Conservation (phyloP, 257 asterid species). For the Fraxinus quadrangulata region DNA sequence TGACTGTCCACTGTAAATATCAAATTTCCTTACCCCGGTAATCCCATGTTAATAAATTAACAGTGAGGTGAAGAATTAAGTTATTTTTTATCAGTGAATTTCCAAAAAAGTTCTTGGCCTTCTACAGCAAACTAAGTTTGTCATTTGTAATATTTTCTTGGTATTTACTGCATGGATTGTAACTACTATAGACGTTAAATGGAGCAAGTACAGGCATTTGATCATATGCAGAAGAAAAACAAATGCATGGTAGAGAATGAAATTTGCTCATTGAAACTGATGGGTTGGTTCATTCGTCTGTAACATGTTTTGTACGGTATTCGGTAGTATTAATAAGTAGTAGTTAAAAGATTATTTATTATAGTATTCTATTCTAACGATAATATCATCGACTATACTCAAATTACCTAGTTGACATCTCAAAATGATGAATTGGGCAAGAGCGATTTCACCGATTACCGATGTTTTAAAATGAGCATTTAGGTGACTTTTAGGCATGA, state of each 20-base stretch:
- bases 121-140: not conserved
- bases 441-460: too few relatives aligned
- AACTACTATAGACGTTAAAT: not conserved
- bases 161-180: not conserved
- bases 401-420: too few relatives aligned
- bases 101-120: not conserved
- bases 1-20: slow-evolving; percentile 21
- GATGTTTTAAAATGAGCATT: too few relatives aligned
- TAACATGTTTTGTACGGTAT: not conserved
- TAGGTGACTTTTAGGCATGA: too few relatives aligned
- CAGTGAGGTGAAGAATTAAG: not conserved
- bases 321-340: too few relatives aligned
- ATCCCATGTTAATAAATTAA: not conserved
- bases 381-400: too few relatives aligned
- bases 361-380: too few relatives aligned
- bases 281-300: not conserved
- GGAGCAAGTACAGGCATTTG: not conserved
- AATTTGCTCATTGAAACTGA: not conserved
- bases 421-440: too few relatives aligned
- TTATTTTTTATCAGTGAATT: not conserved
- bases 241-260: not conserved
- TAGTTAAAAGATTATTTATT: too few relatives aligned
- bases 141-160: not conserved
- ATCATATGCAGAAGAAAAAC: not conserved
- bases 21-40: not conserved